phyloP scores from a whole-genome alignment of 192 early-diverging fungal species.

The Coemansia sp. region DNA sequence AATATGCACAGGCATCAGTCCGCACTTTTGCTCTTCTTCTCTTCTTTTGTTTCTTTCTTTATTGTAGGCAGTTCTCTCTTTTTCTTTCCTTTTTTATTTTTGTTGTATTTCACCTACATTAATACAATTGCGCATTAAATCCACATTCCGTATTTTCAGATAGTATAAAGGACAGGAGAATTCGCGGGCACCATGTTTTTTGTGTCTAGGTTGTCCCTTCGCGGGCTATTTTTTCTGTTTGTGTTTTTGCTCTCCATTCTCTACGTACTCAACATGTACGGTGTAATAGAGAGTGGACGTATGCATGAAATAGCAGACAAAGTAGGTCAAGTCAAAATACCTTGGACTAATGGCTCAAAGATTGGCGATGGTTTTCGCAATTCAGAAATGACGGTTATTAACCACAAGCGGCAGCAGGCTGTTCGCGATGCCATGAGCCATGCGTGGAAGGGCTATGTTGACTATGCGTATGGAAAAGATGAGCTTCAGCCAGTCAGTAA shows the following conservation, averaged over 20 bases:
- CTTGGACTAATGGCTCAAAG: background rate
- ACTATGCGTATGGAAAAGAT: conserved; percentile 43
- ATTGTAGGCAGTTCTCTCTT: background rate
- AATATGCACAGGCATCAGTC: background rate
- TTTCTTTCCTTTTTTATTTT: background rate
- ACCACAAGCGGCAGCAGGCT: conserved; percentile 28
- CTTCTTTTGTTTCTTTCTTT: background rate
- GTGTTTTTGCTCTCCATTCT: conserved; percentile 6
- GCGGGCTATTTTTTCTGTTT: conserved; percentile 22
- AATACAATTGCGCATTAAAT: too few relatives aligned
- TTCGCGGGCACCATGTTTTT: too few relatives aligned
- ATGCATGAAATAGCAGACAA: conserved; percentile 13
- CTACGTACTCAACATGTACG: conserved; percentile 25
- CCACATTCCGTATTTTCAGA: too few relatives aligned
- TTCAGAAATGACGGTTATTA: conserved; percentile 2
- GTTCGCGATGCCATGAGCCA: conserved; percentile 40
- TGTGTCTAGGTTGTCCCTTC: conserved; percentile 15
- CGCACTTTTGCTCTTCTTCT: background rate
- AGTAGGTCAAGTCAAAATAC: conserved; percentile 8
- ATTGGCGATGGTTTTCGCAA: conserved; percentile 1
- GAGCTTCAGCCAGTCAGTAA: conserved; percentile 42
- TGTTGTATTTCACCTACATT: background rate
- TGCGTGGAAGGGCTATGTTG: conserved; percentile 46
- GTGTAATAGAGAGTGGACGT: conserved; percentile 6
- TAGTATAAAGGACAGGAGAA: too few relatives aligned